phyloP scores from a whole-genome alignment of 768 basidiomycete species.

The Lactifluus hygrophoroides region DNA sequence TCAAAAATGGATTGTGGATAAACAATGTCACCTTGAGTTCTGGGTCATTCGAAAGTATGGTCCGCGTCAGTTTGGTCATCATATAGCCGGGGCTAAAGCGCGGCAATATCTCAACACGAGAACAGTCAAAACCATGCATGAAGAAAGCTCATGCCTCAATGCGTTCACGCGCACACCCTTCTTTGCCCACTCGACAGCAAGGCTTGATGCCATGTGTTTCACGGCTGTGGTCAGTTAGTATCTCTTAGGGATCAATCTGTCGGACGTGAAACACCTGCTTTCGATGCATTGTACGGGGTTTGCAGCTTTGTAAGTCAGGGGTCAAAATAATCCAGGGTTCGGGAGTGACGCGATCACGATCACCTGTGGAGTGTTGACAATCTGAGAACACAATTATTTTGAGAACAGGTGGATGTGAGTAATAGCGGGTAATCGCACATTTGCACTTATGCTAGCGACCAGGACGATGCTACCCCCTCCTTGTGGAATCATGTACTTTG shows the following conservation, averaged over 20 bases:
- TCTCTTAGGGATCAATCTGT: background rate
- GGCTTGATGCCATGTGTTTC: constrained; percentile 85
- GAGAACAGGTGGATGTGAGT: constrained; percentile 16
- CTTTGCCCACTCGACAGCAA: constrained; percentile 95
- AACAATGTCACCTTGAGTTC: constrained; percentile 58
- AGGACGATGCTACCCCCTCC: constrained; percentile 77
- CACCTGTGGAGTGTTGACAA: constrained; percentile 86
- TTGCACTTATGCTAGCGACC: constrained; percentile 87
- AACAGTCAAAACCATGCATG: background rate
- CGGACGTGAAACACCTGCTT: constrained; percentile 51
- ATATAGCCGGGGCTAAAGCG: constrained; percentile 80
- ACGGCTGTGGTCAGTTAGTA: constrained; percentile 46
- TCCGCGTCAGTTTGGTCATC: constrained; percentile 81
- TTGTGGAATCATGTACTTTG: constrained; percentile 79
- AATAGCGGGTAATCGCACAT: constrained; percentile 38
- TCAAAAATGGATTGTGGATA: background rate
- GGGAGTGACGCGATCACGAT: background rate
- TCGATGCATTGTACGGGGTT: constrained; percentile 94
- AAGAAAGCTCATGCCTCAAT: constrained; percentile 42
- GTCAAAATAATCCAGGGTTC: background rate
- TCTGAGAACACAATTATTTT: constrained; percentile 37
- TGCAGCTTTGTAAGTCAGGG: constrained; percentile 47
- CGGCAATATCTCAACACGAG: constrained; percentile 8
- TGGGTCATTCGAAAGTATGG: constrained; percentile 64
- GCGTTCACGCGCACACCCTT: constrained; percentile 81